These are phyloP conservation scores for Cystobasidium tubakii DNA, from an alignment of 768 basidiomycete species.

Conservation along the genomic window DNA sequence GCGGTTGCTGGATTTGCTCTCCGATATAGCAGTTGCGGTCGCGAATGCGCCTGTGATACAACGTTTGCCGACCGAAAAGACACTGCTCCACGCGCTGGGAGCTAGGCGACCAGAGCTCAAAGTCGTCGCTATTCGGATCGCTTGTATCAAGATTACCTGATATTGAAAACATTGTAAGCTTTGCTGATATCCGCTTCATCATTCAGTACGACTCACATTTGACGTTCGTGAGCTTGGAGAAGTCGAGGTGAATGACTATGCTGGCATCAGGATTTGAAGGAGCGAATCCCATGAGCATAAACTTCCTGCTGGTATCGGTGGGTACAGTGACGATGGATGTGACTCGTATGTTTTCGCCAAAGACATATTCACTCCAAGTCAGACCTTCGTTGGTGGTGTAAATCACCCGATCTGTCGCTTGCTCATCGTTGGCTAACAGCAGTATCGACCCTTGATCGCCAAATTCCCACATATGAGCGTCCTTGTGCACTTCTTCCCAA, in stretches of 20 bases:
- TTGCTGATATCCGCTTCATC: neutral
- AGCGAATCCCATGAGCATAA: slow-evolving; percentile 71
- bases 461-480: slow-evolving; percentile 95
- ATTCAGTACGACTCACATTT: slow-evolving; percentile 60
- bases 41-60: slow-evolving; percentile 83
- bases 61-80: slow-evolving; percentile 82
- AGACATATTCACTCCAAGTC: slow-evolving; percentile 80
- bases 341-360: slow-evolving; percentile 69
- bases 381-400: slow-evolving; percentile 86
- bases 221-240: slow-evolving; percentile 65
- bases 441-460: slow-evolving; percentile 93
- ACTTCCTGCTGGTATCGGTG: slow-evolving; percentile 79
- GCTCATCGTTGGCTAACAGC: slow-evolving; percentile 91
- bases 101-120: slow-evolving; percentile 93
- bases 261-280: slow-evolving; percentile 54
- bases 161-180: neutral
- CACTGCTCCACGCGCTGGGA: slow-evolving; percentile 80
- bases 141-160: slow-evolving; percentile 59
- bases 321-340: slow-evolving; percentile 77
- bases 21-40: slow-evolving; percentile 79
- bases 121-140: slow-evolving; percentile 77
- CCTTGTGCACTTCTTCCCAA: slow-evolving; percentile 98
- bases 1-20: slow-evolving; percentile 56
- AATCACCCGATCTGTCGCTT: slow-evolving; percentile 77
- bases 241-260: slow-evolving; percentile 81